Evolutionary conservation across 2,329 filamentous ascomycete genomes (phyloP).

Genomic region (Volutella citrinella): DNA sequence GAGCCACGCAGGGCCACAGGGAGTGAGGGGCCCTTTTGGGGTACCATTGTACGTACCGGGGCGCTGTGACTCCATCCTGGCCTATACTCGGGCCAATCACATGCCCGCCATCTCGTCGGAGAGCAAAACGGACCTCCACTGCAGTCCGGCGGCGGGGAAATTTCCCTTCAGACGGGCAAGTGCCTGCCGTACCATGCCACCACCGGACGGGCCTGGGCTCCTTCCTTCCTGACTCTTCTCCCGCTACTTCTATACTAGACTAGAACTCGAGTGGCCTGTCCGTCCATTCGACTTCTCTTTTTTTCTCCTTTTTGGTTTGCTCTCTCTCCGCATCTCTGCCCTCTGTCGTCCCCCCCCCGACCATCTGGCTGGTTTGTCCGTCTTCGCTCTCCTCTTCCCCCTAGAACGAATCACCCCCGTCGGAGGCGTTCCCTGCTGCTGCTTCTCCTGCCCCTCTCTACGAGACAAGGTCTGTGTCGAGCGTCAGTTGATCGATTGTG

Average conservation of each 20-base stretch:
- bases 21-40: too few relatives aligned
- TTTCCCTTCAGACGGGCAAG: conserved; percentile 1
- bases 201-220: conserved; percentile 7
- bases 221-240: background rate
- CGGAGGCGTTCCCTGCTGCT: background rate
- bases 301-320: conserved; percentile 1
- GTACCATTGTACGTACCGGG: too few relatives aligned
- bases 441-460: background rate
- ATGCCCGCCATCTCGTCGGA: conserved; percentile 12
- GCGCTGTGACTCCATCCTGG: too few relatives aligned
- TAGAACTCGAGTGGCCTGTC: too few relatives aligned
- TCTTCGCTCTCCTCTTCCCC: conserved; percentile 3
- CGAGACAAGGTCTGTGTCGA: too few relatives aligned
- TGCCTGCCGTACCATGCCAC: conserved; percentile 11
- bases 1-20: conserved; percentile 3
- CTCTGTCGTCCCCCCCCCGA: too few relatives aligned
- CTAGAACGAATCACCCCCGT: background rate
- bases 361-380: conserved; percentile 4
- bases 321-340: conserved; percentile 3
- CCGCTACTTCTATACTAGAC: background rate
- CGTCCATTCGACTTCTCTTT: conserved; percentile 3
- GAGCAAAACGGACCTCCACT: conserved; percentile 20
- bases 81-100: conserved; percentile 22
- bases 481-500: conserved; percentile 13
- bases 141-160: conserved; percentile 2